A percentile compares a stretch with the other conserved stretches of the same genome.
phyloP scores from a whole-genome alignment of 768 basidiomycete species.

The Pluteus cervinus region DNA sequence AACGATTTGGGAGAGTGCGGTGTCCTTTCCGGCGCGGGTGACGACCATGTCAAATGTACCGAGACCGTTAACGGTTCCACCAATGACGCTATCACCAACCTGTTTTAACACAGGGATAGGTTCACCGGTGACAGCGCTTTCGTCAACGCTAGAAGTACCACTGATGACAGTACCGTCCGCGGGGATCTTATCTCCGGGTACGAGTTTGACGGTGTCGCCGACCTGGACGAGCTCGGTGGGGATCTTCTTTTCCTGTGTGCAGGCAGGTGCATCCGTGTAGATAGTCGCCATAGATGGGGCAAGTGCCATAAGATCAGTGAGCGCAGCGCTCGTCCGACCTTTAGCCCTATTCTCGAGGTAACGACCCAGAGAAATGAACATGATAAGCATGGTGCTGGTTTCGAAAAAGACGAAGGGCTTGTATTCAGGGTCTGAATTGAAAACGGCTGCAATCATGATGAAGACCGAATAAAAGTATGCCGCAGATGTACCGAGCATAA shows the following conservation, averaged over 20 bases:
- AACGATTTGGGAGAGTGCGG: slow-evolving; percentile 94
- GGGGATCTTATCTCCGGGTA: slow-evolving; percentile 94
- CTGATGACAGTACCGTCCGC: slow-evolving; percentile 89
- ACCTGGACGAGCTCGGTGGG: slow-evolving; percentile 94
- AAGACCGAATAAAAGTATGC: slow-evolving; percentile 88
- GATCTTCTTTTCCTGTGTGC: slow-evolving; percentile 83
- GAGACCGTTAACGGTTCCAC: slow-evolving; percentile 93
- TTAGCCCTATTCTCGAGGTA: slow-evolving; percentile 97
- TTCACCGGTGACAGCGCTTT: slow-evolving; percentile 96
- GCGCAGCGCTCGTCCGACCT: slow-evolving; percentile 92
- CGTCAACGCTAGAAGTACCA: slow-evolving; percentile 87
- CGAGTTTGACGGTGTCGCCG: slow-evolving; percentile 87
- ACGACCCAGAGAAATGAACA: slow-evolving; percentile 92
- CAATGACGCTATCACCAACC: slow-evolving; percentile 81
- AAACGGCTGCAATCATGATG: slow-evolving; percentile 57
- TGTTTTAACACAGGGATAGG: slow-evolving; percentile 84
- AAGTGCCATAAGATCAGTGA: slow-evolving; percentile 95
- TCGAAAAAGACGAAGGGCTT: slow-evolving; percentile 94
- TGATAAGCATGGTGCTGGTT: slow-evolving; percentile 97
- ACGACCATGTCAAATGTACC: slow-evolving; percentile 98
- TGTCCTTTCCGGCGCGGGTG: slow-evolving; percentile 93
- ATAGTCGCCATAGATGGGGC: slow-evolving; percentile 95
- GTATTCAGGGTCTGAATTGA: slow-evolving; percentile 59
- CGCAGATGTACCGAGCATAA: slow-evolving; percentile 91
- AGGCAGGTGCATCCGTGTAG: slow-evolving; percentile 78